Evolutionary conservation across 1,284 basidiomycete genomes (phyloP), one percentile per base, ranked within the genome.

Genomic region (Cronartium quercuum): DNA sequence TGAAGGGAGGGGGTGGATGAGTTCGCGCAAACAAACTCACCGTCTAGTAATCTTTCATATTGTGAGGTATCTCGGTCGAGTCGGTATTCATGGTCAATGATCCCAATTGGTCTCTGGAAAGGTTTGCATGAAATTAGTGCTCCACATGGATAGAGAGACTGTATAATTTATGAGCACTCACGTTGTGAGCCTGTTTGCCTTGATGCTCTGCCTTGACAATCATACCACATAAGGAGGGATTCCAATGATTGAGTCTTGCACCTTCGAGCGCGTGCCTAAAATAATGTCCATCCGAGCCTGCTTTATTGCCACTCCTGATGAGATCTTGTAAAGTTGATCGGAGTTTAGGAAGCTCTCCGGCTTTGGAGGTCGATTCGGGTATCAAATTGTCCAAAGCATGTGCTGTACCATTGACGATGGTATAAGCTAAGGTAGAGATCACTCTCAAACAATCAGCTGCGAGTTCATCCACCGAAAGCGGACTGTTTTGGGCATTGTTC

Each of bases 381-480:
- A 74, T 61, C 13, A 66, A 37, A 62, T 74, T 55, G 40, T 74
- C 71, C 7, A 74, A 66, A 13, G 71, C 64, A 44, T 67, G 71
- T 15, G 71, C 71, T 13, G 55, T 44, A 57, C 71, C 71, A 41
- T 74, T 63, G 6, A 63, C 58, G 18, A 74, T 41, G 15, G 64
- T 74, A 47, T 74, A 74, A 1, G 71, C 71, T 18, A 74, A 63
- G 21, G 71, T 74, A 12, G 71, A 63, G 44, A 74, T 38, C 21
- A 63, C 71, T 35, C 71, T 34, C 7, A 74, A 66, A 60, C 71
- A 66, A 38, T 74, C 71, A 24, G 71, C 71, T 35, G 71, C 57
- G n/a, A 74, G 51, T 38, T 74, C 64, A 42, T 74, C 71, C 15
- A 34, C 10, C 18, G 38, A 58, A 40, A 74, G 38, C 6, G 51